Base-by-base conservation (phyloP, 495 filamentous ascomycete species). In the Sporormia fimetaria region DNA sequence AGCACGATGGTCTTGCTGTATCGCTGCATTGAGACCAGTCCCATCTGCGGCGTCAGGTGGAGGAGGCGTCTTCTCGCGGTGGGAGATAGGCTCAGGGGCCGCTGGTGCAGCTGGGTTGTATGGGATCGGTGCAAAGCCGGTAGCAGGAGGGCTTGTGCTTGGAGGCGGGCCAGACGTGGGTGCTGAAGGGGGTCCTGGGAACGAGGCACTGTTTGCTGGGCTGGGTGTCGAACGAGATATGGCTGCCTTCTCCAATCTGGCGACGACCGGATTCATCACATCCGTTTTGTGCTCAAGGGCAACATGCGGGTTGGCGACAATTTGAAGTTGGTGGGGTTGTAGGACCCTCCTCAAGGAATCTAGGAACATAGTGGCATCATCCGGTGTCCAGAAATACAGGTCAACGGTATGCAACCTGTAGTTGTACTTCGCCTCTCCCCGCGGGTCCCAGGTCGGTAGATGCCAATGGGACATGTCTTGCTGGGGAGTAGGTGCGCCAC, bases 101-200 rank as follows among this genome's bases (percentile, higher is more conserved):
- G 87, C 67, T 8, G 87, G 87, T 1, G 87, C 85, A 0, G 87
- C 85, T 0, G 87, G 87, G 59, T 94, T 94, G 51, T 94, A 94
- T 2, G 84, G 74, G 37, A 90, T 71, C n/a, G 84, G 82, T n/a
- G 69, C 67, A 36, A 73, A 76, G 28, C 23, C 22, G 21, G 29
- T n/a, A 12, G 33, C 17, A 14, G 49, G 32, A 7, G n/a, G n/a
- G n/a, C n/a, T n/a, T n/a, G n/a, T n/a, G n/a, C n/a, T n/a, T n/a
- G n/a, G n/a, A n/a, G 70, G 57, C 28, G 67, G 65, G 9, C 60
- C 60, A 8, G 62, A 61, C 3, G 60, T 57, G 18, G 59, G 54
- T 24, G 60, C 57, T 18, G 66, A 58, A 21, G 57, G 69, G 12
- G 75, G 69, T 17, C 55, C 54, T 14, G 42, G 52, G 25, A 54